Conservation (phyloP, 2,329 filamentous ascomycete species). For the Aspergillus fructus region DNA sequence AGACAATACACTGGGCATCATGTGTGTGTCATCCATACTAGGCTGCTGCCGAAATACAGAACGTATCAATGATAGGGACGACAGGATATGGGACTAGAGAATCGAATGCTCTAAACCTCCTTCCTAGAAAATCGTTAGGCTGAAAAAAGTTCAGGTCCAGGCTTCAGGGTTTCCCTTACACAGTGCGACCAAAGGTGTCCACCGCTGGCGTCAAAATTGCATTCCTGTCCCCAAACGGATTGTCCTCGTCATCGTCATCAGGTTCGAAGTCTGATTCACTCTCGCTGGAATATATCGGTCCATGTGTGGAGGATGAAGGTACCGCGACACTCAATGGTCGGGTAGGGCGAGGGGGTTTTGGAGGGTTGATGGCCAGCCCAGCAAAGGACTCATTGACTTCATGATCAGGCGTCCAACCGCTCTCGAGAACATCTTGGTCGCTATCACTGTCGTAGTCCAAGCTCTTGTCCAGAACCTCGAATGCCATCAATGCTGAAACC, state of each 20-base stretch:
- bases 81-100: neutral
- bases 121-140: conserved; percentile 24
- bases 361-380: conserved; percentile 36
- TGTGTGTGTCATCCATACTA: neutral
- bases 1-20: neutral
- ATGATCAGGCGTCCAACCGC: conserved; percentile 29
- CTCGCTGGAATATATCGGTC: conserved; percentile 51
- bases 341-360: conserved; percentile 51
- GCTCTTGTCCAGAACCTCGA: conserved; percentile 79
- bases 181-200: conserved; percentile 32
- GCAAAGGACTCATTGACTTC: conserved; percentile 30
- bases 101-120: conserved; percentile 24
- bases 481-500: conserved; percentile 89
- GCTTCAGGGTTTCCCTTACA: conserved; percentile 10
- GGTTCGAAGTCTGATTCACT: conserved; percentile 53
- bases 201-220: conserved; percentile 46
- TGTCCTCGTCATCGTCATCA: conserved; percentile 74
- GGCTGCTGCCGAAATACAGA: neutral
- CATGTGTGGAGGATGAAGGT: conserved; percentile 21
- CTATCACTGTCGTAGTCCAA: conserved; percentile 64
- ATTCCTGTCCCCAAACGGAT: conserved; percentile 84
- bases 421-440: conserved; percentile 53
- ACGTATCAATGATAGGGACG: neutral
- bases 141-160: neutral
- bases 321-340: conserved; percentile 58